Percentiles rank a stretch among this genome's conserved stretches.
Conservation (phyloP, 2,329 filamentous ascomycete genomes). For the Alternaria infectoria region DNA sequence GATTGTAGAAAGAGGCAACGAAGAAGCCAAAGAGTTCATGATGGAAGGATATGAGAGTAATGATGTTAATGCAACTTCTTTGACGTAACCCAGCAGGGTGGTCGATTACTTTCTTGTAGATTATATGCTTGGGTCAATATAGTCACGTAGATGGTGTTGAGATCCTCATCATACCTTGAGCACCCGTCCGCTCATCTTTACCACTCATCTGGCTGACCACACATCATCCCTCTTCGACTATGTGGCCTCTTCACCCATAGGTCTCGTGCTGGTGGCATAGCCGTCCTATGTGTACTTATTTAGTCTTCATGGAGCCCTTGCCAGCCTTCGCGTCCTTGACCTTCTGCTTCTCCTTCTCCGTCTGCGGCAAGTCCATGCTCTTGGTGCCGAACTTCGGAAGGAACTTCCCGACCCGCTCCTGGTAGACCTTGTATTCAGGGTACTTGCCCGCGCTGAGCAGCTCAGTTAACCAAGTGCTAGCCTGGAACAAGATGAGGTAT, state of each 20-base stretch:
- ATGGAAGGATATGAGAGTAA: background rate
- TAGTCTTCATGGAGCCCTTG: conserved; percentile 22
- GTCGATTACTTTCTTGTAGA: background rate
- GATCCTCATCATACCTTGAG: background rate
- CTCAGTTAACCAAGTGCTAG: conserved; percentile 88
- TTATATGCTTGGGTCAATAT: background rate
- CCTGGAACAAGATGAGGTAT: conserved; percentile 84
- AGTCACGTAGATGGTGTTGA: background rate
- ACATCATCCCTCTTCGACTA: background rate
- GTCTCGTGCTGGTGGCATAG: background rate
- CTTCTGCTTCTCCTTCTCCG: conserved; percentile 28
- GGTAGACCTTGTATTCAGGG: conserved; percentile 84
- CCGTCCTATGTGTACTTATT: background rate
- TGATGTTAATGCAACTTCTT: background rate
- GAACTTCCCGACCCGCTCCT: conserved; percentile 82
- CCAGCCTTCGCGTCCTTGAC: conserved; percentile 26
- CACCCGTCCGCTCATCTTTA: background rate
- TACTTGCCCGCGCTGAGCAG: conserved; percentile 82
- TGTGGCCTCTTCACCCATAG: background rate
- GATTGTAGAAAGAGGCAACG: background rate
- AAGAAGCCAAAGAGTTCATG: background rate
- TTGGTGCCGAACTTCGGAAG: conserved; percentile 64
- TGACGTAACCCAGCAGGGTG: background rate
- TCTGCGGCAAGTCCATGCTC: conserved; percentile 37
- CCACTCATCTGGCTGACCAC: background rate